phyloP scores from a whole-genome alignment of 2,329 filamentous ascomycete species.

The Didymellaceae sp. region DNA sequence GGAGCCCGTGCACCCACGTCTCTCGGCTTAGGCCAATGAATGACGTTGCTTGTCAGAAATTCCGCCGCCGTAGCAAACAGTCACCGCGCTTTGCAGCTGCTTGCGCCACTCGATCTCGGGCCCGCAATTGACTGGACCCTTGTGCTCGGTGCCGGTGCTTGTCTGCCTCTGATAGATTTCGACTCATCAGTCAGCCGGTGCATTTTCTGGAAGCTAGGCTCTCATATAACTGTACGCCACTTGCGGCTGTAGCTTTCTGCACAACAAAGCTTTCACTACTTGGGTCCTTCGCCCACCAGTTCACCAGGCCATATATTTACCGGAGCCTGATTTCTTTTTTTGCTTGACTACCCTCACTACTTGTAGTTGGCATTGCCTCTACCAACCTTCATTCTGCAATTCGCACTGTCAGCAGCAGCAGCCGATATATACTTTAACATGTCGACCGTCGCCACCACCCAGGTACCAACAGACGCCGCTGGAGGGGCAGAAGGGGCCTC shows the following conservation, averaged over 20 bases:
- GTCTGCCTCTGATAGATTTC: constrained; percentile 15
- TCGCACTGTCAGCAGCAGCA: background rate
- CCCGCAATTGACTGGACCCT: constrained; percentile 7
- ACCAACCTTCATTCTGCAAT: constrained; percentile 1
- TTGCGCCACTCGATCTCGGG: constrained; percentile 17
- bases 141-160: constrained; percentile 13
- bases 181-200: constrained; percentile 20
- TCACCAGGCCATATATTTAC: constrained; percentile 40
- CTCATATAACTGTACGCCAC: constrained; percentile 30
- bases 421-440: constrained; percentile 20
- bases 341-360: background rate
- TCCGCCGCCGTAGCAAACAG: constrained; percentile 17
- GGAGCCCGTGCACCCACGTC: background rate
- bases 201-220: constrained; percentile 10
- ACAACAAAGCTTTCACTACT: constrained; percentile 10
- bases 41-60: constrained; percentile 33
- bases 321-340: constrained; percentile 30
- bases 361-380: background rate
- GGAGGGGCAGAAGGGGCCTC: constrained; percentile 23
- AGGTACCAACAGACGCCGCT: constrained; percentile 17
- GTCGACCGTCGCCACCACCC: constrained; percentile 28
- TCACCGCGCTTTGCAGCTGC: constrained; percentile 6
- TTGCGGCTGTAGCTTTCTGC: constrained; percentile 2
- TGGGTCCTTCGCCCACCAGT: constrained; percentile 23
- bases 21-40: constrained; percentile 21